Percentiles rank a stretch among this genome's conserved stretches.
Evolutionary conservation across 805 yeast genomes (phyloP).

Genomic region (Nakazawaea molendinolei): DNA sequence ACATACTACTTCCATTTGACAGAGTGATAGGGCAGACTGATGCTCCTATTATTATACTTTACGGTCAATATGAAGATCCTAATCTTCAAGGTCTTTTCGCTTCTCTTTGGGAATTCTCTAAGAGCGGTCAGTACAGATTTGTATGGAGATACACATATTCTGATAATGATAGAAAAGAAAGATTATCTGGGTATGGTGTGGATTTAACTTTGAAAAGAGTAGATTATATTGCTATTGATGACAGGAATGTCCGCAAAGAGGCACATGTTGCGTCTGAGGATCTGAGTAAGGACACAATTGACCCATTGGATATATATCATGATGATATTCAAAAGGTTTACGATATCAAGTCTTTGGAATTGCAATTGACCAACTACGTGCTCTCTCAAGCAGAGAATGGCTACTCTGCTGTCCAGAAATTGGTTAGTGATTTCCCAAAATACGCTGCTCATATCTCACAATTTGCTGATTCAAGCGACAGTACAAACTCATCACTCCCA

Average conservation of each 20-base stretch:
- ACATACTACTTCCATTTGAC: conserved; percentile 38
- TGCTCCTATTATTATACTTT: conserved; percentile 55
- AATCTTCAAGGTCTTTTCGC: conserved; percentile 51
- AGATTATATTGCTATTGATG: conserved; percentile 61
- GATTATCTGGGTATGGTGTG: conserved; percentile 60
- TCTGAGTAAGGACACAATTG: conserved; percentile 3
- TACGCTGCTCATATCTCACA: conserved; percentile 34
- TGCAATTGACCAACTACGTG: conserved; percentile 35
- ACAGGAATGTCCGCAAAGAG: conserved; percentile 32
- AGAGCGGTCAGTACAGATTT: conserved; percentile 60
- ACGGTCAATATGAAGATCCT: conserved; percentile 53
- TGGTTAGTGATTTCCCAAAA: conserved; percentile 51
- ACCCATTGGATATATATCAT: conserved; percentile 17
- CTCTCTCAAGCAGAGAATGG: conserved; percentile 23
- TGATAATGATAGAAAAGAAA: conserved; percentile 12
- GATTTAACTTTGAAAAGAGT: conserved; percentile 59
- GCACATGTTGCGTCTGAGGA: neutral
- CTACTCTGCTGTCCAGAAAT: conserved; percentile 29
- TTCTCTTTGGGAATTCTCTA: conserved; percentile 52
- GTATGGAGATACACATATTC: conserved; percentile 59
- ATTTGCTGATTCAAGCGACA: conserved; percentile 9
- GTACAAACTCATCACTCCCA: conserved; percentile 13
- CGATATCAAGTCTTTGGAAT: conserved; percentile 30
- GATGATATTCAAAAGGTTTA: conserved; percentile 26
- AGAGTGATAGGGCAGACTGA: conserved; percentile 49